Evolutionary conservation across 2,329 filamentous ascomycete genomes (phyloP).

Genomic region (Nothophaeocryptopus gaeumannii): DNA sequence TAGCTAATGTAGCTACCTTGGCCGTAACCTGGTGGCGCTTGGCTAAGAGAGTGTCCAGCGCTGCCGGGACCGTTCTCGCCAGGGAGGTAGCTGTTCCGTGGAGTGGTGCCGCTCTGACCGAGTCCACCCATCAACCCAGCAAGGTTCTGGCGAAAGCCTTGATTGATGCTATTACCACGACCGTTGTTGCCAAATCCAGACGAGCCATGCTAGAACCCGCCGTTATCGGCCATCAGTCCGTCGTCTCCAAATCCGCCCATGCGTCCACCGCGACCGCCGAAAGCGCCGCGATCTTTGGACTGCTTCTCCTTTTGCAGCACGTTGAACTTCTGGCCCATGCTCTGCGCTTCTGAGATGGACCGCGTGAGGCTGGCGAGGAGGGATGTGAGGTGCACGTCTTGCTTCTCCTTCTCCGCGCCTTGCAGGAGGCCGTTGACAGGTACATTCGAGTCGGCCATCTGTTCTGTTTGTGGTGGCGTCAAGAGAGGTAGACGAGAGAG

Average conservation of each 20-base stretch:
- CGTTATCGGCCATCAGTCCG: conserved; percentile 17
- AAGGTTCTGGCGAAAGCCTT: no score
- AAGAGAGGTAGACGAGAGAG: conserved; percentile 80
- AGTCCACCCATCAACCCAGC: no score
- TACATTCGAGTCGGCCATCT: conserved; percentile 54
- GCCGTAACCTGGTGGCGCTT: no score
- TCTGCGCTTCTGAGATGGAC: conserved; percentile 66
- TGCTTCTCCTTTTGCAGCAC: conserved; percentile 42
- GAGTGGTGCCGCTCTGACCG: no score
- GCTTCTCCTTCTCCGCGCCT: conserved; percentile 67
- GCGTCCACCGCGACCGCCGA: conserved; percentile 11
- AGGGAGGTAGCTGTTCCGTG: no score
- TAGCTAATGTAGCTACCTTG: no score
- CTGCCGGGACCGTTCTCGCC: no score
- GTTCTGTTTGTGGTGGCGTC: conserved; percentile 63
- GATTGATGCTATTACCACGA: no score
- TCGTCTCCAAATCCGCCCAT: conserved; percentile 22
- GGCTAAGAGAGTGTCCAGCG: no score
- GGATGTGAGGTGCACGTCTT: conserved; percentile 77
- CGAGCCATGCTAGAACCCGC: conserved; percentile 3
- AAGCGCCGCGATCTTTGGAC: conserved; percentile 30
- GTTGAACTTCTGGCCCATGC: conserved; percentile 70
- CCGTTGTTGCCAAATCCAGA: no score
- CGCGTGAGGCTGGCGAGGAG: conserved; percentile 74
- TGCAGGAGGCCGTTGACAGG: conserved; percentile 45